Conservation (phyloP, 2,329 filamentous ascomycete genomes). For the Phialocephala subalpina region DNA sequence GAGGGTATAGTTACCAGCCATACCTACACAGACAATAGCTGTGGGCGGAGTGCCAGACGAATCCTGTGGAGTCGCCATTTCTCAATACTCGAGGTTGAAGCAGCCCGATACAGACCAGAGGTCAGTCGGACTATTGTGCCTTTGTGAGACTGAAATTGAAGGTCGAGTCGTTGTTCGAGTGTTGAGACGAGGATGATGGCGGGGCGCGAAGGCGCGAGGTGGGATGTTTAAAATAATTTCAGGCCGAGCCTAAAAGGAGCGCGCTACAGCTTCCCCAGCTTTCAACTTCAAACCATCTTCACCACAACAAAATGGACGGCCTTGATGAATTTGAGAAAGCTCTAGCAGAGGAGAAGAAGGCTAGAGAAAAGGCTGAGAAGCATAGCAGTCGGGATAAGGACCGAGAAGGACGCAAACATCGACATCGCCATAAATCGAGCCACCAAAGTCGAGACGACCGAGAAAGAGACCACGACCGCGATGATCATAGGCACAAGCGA, state of each 20-base stretch:
- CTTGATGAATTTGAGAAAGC: slow-evolving; percentile 80
- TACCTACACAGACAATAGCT: slow-evolving; percentile 92
- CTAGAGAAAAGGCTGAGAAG: slow-evolving; percentile 57
- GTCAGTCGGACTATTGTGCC: no score
- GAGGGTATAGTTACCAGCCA: slow-evolving; percentile 72
- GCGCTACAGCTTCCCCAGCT: slow-evolving; percentile 24
- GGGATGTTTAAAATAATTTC: slow-evolving; percentile 32
- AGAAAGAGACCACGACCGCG: slow-evolving; percentile 38
- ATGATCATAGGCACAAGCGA: slow-evolving; percentile 69
- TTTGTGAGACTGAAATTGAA: no score
- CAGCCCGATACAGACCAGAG: no score
- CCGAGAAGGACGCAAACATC: slow-evolving; percentile 45
- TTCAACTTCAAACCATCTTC: slow-evolving; percentile 4
- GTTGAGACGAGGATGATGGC: slow-evolving; percentile 12
- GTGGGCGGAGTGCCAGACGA: slow-evolving; percentile 61
- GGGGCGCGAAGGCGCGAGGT: slow-evolving; percentile 38
- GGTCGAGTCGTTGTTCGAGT: not conserved
- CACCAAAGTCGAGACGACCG: slow-evolving; percentile 41
- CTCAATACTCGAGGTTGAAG: slow-evolving; percentile 3
- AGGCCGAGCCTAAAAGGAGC: slow-evolving; percentile 19
- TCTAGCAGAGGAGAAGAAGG: slow-evolving; percentile 70
- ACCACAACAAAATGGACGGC: slow-evolving; percentile 54
- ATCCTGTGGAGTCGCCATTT: slow-evolving; percentile 50
- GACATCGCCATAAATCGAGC: slow-evolving; percentile 44
- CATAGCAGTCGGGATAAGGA: slow-evolving; percentile 54